phyloP scores from a whole-genome alignment of 257 asterid genomes.

The Plectranthus barbatus region DNA sequence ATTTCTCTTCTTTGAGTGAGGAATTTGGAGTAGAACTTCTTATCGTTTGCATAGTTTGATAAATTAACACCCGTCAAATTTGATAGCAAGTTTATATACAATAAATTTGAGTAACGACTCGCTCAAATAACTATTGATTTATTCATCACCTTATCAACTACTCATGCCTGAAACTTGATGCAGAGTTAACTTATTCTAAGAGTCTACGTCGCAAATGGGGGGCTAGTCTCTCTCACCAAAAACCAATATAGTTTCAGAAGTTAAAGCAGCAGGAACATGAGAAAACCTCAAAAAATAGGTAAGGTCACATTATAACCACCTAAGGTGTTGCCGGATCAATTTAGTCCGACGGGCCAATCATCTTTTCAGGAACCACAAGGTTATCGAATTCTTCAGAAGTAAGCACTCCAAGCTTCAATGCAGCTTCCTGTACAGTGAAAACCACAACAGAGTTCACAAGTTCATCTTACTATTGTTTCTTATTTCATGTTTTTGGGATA shows the following conservation, averaged over 20 bases:
- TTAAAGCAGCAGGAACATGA: too few species aligned
- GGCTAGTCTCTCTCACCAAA: constrained; percentile 16
- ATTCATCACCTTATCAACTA: background rate
- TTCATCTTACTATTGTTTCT: background rate
- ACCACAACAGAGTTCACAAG: background rate
- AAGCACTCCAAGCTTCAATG: constrained; percentile 72
- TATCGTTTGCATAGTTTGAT: too few species aligned
- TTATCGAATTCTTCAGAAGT: constrained; percentile 65
- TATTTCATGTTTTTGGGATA: background rate
- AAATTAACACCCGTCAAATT: too few species aligned
- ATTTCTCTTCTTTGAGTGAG: too few species aligned
- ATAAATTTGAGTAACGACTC: too few species aligned
- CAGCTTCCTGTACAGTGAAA: constrained; percentile 63
- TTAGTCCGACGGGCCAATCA: constrained; percentile 83
- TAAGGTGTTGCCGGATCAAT: background rate
- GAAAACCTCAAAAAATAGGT: constrained; percentile 18
- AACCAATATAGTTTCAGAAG: background rate
- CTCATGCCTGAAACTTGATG: background rate
- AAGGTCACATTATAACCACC: background rate
- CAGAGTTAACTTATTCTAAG: background rate
- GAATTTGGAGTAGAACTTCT: too few species aligned
- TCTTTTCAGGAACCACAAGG: constrained; percentile 87
- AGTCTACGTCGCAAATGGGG: constrained; percentile 22
- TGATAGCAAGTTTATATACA: too few species aligned
- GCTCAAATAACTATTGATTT: background rate